These are phyloP conservation scores for Pharnaceum exiguum DNA, from an alignment of 148 eudicot genomes.

Conservation along the genomic window DNA sequence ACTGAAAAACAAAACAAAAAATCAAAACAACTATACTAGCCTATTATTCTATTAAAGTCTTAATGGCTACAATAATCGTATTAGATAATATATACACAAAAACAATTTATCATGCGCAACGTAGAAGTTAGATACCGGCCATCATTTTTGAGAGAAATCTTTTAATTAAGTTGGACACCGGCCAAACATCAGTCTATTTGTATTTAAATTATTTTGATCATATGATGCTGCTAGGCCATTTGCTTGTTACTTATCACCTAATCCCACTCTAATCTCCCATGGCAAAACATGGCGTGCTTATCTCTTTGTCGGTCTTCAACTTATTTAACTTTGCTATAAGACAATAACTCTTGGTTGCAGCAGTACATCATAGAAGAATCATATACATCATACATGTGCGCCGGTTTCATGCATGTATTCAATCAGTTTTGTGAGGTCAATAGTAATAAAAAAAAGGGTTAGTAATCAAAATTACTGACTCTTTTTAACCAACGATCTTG, in stretches of 20 bases:
- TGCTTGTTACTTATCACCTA: slow-evolving; percentile 20
- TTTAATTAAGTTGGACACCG: slow-evolving; percentile 39
- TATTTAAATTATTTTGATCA: background rate
- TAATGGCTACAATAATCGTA: slow-evolving; percentile 7
- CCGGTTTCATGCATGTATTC: no score
- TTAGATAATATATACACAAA: background rate
- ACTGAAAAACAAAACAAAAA: no score
- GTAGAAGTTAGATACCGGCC: slow-evolving; percentile 18
- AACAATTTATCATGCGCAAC: background rate
- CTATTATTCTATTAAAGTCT: no score
- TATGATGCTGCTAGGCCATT: slow-evolving; percentile 12
- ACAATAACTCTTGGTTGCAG: no score
- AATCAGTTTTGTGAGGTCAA: no score
- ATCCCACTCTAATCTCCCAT: slow-evolving; percentile 16
- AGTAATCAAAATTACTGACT: no score
- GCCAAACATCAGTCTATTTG: slow-evolving; percentile 32
- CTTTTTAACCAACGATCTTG: no score
- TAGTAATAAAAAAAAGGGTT: no score
- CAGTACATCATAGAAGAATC: no score
- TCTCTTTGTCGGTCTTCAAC: slow-evolving; percentile 24
- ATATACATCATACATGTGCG: no score
- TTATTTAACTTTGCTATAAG: no score
- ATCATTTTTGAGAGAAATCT: background rate
- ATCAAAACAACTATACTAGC: no score
- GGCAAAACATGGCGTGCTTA: slow-evolving; percentile 20